A percentile compares a stretch with the other conserved stretches of the same genome.
Evolutionary conservation across 2,329 filamentous ascomycete genomes (phyloP).

Genomic region (Plenodomus tracheiphilus): DNA sequence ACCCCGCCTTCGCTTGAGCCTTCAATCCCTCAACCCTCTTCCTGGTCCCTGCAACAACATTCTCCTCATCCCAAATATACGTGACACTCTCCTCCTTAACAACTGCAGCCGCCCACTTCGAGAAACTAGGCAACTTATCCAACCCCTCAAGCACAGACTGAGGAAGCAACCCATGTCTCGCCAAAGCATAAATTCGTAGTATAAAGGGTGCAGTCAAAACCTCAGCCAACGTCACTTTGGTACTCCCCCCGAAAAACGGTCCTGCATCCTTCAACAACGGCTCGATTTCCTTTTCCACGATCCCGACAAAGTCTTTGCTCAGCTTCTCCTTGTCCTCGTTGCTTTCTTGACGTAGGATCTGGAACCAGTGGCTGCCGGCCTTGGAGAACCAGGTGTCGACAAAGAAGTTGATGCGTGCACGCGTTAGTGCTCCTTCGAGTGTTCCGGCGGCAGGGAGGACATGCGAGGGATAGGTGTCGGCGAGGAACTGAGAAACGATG

Average conservation of each 20-base stretch:
- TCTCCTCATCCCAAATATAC: constrained; percentile 40
- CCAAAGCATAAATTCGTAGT: constrained; percentile 60
- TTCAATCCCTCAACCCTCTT: constrained; percentile 33
- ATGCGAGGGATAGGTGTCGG: constrained; percentile 69
- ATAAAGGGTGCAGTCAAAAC: constrained; percentile 69
- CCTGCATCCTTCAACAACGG: constrained; percentile 60
- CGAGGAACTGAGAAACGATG: constrained; percentile 72
- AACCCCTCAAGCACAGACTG: constrained; percentile 52
- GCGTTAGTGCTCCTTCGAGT: constrained; percentile 60
- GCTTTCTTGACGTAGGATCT: constrained; percentile 50
- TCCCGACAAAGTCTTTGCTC: constrained; percentile 56
- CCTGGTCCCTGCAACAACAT: constrained; percentile 18
- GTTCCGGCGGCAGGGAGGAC: constrained; percentile 62
- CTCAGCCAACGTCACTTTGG: constrained; percentile 70
- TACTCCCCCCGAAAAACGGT: constrained; percentile 52
- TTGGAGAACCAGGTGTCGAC: constrained; percentile 70
- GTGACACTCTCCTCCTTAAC: constrained; percentile 67
- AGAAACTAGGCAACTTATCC: constrained; percentile 65
- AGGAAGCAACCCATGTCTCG: constrained; percentile 60
- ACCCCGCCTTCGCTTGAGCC: constrained; percentile 21
- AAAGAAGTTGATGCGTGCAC: constrained; percentile 73
- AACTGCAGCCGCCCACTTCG: constrained; percentile 67
- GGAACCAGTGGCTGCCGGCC: constrained; percentile 54
- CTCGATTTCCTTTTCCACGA: constrained; percentile 71
- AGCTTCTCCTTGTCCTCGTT: constrained; percentile 55